Base-by-base conservation (phyloP, 164 flowering plant species). In the Magnolia changhungtana region DNA sequence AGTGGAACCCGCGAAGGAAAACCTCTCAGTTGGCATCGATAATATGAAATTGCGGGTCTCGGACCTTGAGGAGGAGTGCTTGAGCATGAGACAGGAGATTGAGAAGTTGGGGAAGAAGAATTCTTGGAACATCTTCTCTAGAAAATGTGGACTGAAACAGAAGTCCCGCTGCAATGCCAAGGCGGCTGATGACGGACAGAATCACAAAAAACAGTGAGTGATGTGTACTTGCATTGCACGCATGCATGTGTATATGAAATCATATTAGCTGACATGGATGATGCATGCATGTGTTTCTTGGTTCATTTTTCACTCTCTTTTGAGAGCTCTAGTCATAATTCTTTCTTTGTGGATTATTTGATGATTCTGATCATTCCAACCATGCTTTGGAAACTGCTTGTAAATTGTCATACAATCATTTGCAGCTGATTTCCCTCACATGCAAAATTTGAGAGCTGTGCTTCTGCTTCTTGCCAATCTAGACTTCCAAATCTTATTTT, bases 1-100 rank as follows among this genome's bases (percentile, higher is more conserved):
- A 37, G 77, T 69, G 1, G 70, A 67, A 50, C 45, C 19, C 50
- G 5, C 29, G 51, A 68, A 68, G 71, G 72, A 50, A 70, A 71
- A 50, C 66, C 49, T 61, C 73, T 1, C 49, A 27, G 16, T 21
- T 27, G 78, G 80, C 55, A 77, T 77, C 7, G 81, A 85, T 10
- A 87, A 86, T 71, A 76, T 89, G 86, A 85, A 75, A 78, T 73
- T 78, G 13, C 87, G 91, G 18, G 87, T 91, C 10, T 75, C 66
- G 1, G 91, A 87, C 80, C 91, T 91, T 14, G 93, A 90, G 74
- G 85, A 86, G 78, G 92, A 88, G 77, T 90, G 88, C 72, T 72
- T 59, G 65, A 79, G 69, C 78, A 90, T 91, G 88, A 91, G 77
- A 72, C 76, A 78, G 16, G 91, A 90, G 74, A 77, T 91, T 3